Base-by-base conservation (phyloP, 192 early-diverging fungal species). In the Linnemannia schmuckeri region DNA sequence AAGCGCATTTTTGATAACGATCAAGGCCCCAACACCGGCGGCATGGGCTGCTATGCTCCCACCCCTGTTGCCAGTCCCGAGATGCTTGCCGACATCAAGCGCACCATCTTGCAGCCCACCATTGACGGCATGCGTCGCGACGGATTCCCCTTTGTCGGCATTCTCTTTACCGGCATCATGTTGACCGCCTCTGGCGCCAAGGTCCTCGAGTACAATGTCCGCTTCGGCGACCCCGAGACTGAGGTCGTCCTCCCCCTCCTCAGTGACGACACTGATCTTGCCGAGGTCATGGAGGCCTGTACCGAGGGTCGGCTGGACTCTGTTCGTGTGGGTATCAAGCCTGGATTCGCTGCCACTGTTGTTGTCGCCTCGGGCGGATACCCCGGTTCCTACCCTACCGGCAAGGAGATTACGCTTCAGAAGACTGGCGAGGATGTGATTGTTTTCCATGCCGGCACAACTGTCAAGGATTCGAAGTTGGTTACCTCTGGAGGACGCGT, bases 151-250 rank as follows among this genome's bases (percentile, higher is more conserved):
- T 99, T 99, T 89, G 96, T 99, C 24, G 99, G 99, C 44, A 94
- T 97, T 83, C 91, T 99, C 63, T 99, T 98, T 88, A 98, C 97
- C 30, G 99, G 99, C 30, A 92, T 99, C 44, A 99, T 99, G 97
- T 90, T 99, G 63, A 99, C 97, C 0, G 85, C 84, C n/a, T 83
- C 91, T 44, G 98, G 99, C 12, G 96, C 96, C 72, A 98, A 97
- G 90, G 96, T 98, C 15, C 92, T 99, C 41, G 99, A 99, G 89
- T 99, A 97, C 94, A 99, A 99, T 89, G 96, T 96, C 78, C 95
- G 99, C 18, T 99, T 99, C 81, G 99, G 99, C 44, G 99, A 99
- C 78, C 99, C 99, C 49, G 99, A 99, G 89, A 99, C 98, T 27
- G 97, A 99, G 89, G 97, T 95, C 8, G 95, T 98, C 15, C 92